Conservation (phyloP, 768 basidiomycete genomes). For the Leccinum longicurvipes region DNA sequence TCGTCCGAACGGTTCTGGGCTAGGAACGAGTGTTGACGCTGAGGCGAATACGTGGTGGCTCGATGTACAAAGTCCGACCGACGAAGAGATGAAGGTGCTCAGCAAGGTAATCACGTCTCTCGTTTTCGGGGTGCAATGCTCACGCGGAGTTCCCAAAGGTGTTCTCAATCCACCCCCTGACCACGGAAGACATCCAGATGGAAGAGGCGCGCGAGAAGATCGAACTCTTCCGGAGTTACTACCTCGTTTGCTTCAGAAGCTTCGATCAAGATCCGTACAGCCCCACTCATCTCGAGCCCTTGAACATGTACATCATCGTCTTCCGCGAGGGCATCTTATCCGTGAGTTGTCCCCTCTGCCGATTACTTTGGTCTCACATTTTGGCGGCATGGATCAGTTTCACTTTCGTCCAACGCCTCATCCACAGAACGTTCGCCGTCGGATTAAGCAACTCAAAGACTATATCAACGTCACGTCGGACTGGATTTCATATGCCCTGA, state of each 20-base stretch:
- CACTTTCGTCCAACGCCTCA: constrained; percentile 98
- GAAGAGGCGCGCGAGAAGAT: constrained; percentile 99
- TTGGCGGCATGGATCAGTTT: constrained; percentile 51
- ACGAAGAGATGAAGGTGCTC: constrained; percentile 97
- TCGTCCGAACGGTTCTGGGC: constrained; percentile 24
- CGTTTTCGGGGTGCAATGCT: not conserved
- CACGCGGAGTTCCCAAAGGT: constrained; percentile 50
- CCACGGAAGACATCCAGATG: constrained; percentile 99
- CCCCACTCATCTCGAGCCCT: constrained; percentile 93
- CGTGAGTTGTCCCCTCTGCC: constrained; percentile 45
- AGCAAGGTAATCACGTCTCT: constrained; percentile 61
- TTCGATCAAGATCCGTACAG: constrained; percentile 99
- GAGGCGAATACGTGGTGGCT: constrained; percentile 96
- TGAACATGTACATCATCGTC: constrained; percentile 99
- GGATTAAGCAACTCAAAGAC: constrained; percentile 98
- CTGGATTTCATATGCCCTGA: constrained; percentile 99
- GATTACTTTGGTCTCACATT: not conserved
- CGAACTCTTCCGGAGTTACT: constrained; percentile 97
- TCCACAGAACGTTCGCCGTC: constrained; percentile 94
- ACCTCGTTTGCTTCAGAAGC: constrained; percentile 97
- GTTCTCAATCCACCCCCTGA: constrained; percentile 95
- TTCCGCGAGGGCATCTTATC: constrained; percentile 96
- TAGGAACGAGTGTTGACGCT: constrained; percentile 33
- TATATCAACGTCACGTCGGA: constrained; percentile 98
- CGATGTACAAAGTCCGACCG: constrained; percentile 89